Base-by-base conservation (phyloP, 306 rosid genomes). In the Fragaria nilgerrensis region DNA sequence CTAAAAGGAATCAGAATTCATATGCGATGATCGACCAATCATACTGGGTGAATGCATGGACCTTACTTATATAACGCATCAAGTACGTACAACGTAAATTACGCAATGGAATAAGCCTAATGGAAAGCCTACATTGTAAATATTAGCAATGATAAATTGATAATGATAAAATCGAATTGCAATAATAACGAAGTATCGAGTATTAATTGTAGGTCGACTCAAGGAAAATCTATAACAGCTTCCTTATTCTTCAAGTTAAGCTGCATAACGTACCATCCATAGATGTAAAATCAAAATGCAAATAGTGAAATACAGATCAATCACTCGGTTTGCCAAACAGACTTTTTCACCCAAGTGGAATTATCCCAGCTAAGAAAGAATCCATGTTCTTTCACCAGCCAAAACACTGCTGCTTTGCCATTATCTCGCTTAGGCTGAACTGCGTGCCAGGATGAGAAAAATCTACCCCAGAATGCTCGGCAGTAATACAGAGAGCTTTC, bases 321-420 rank as follows among this genome's bases (percentile, higher is more conserved):
- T 69, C n/a, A 25, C 12, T 66, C 53, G 22, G 74, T 66, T 56
- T 77, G 20, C 78, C 85, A 81, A 19, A 5, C 7, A 72, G 68
- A 49, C 43, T 53, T 32, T 37, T 32, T 65, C 0, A 65, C 64
- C 68, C 85, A 81, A 44, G 20, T 65, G 17, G 81, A 41, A 14
- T 77, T 77, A 77, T 81, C 72, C 81, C 75, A 81, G 17, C 85
- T 81, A 4, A 71, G 78, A 66, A 63, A 72, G 45, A 81, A 77
- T 0, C 81, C 81, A 44, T 52, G 19, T 13, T 77, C 23, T 9
- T 77, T 64, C 9, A 77, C 58, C 78, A 41, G n/a, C 85, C 85
- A 81, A 73, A 72, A 77, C 25, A 70, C 77, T 8, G 82, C 39
- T 2, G 2, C 50, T 17, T 49, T 69, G 22, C 72, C 77, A 0